Percentiles rank a stretch among this genome's conserved stretches.
Conservation (phyloP, 768 basidiomycete species). For the Lactarius deliciosus region DNA sequence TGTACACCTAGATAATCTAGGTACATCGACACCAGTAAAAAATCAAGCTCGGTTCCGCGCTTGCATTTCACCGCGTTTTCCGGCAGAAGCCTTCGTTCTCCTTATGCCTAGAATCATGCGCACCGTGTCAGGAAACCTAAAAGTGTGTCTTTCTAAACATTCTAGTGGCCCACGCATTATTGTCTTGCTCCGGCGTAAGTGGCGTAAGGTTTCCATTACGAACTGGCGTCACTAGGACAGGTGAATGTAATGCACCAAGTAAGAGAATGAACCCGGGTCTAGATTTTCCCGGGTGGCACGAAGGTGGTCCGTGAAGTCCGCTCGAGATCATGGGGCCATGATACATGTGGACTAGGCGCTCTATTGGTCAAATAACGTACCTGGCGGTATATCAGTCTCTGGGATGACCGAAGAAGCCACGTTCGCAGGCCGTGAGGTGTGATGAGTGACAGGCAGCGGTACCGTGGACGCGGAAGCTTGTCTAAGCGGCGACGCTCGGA, state of each 20-base stretch:
- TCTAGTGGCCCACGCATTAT: background rate
- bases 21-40: background rate
- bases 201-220: background rate
- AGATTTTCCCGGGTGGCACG: background rate
- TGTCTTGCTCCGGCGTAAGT: background rate
- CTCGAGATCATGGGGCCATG: background rate
- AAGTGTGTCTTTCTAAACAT: background rate
- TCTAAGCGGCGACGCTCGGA: background rate
- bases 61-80: background rate
- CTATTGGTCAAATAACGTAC: background rate
- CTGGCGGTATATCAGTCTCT: background rate
- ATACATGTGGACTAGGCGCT: background rate
- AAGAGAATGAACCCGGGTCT: background rate
- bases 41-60: background rate
- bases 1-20: background rate
- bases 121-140: background rate
- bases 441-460: background rate
- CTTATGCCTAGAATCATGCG: background rate
- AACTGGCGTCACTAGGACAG: background rate
- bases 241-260: background rate
- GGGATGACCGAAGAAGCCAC: background rate
- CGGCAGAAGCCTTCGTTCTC: background rate
- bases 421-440: background rate
- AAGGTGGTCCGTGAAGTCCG: background rate
- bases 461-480: background rate